Base-by-base conservation (phyloP, 257 asterid genomes). In the Capsicum pubescens region DNA sequence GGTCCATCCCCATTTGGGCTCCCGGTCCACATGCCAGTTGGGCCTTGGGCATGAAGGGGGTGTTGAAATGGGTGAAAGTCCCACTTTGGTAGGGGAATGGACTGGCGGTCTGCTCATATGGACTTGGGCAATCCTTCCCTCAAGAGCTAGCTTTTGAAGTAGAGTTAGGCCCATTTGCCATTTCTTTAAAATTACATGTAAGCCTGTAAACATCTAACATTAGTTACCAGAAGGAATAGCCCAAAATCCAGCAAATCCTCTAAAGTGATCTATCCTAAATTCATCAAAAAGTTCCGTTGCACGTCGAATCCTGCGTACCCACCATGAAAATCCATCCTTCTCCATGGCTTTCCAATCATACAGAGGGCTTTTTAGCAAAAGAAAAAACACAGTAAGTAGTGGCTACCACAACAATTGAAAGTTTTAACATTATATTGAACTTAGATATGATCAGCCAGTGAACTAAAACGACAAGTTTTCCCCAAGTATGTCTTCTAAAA, bases 161-260 rank as follows among this genome's bases (percentile, higher is more conserved):
- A 26, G 32, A 26, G 32, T 26, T 26, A 26, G 32, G 32, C 32
- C 32, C 32, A 26, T 26, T 26, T 26, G 32, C 32, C 32, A 26
- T 26, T 26, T 26, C 32, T 26, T 26, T 26, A 26, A 26, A 26
- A 14, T 84, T 82, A 56, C 54, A 72, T 13, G 72, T 9, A 60
- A 76, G 50, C 84, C 59, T 42, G 56, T 86, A 52, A 57, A 55
- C 57, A 87, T 86, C 81, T 59, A 35, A 58, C 57, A 76, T 87
- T 91, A 17, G 9, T 89, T 87, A 97, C 98, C 98, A 80, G 98
- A 90, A 86, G 99, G 99, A 84, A 97, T 97, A 81, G 99, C 99
- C 99, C 98, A 97, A 87, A 89, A 97, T 84, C 99, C 99, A 86
- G 99, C 97, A 89, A 97, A 93, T 88, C 99, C 98, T 92, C 99